Evolutionary conservation across 495 filamentous ascomycete species (phyloP).

Genomic region (Aspergillus hancockii): DNA sequence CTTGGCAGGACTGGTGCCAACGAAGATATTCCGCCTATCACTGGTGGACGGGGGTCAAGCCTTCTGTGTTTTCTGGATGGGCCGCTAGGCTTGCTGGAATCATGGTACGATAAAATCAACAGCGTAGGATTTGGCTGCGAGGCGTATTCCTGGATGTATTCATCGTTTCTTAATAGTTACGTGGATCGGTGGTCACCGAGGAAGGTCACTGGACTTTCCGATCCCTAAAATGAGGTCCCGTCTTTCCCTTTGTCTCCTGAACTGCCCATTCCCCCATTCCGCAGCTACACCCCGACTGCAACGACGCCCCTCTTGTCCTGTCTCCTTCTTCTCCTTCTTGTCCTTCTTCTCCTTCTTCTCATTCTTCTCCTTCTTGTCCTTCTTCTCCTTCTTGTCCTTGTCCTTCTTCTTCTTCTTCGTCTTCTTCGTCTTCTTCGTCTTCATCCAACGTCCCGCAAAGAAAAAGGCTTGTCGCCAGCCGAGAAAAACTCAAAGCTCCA

Average conservation of each 20-base stretch:
- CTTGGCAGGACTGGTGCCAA: not conserved
- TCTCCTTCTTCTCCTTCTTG: too few relatives aligned
- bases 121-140: not conserved
- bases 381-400: not conserved
- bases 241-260: too few relatives aligned
- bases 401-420: not conserved
- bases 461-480: too few relatives aligned
- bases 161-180: not conserved
- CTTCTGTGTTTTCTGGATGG: not conserved
- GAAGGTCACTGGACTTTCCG: too few relatives aligned
- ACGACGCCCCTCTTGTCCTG: too few relatives aligned
- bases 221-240: too few relatives aligned
- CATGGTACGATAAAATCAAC: not conserved
- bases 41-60: not conserved
- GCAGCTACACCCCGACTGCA: too few relatives aligned
- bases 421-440: not conserved
- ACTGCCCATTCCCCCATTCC: too few relatives aligned
- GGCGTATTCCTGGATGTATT: not conserved
- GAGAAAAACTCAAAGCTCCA: not conserved
- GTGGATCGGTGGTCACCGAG: too few relatives aligned
- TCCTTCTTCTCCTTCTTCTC: not conserved
- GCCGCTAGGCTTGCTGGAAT: not conserved
- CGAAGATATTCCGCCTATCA: not conserved
- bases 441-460: too few relatives aligned
- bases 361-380: not conserved